Evolutionary conservation across 1,284 basidiomycete species (phyloP), one percentile per base, ranked within the genome.

Genomic region (Puccinia polysora): DNA sequence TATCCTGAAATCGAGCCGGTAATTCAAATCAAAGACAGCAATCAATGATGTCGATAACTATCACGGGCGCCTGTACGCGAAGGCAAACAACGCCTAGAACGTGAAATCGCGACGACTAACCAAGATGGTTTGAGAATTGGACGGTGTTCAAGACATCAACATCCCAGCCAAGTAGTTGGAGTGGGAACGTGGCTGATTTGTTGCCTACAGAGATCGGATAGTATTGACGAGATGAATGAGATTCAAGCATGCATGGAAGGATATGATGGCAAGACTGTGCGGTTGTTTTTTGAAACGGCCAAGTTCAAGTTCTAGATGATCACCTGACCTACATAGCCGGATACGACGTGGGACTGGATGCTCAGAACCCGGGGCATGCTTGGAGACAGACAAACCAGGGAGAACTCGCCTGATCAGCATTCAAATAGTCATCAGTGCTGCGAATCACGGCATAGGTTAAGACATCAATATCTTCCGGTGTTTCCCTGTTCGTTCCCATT

Each of bases 131-230:
- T 15, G 89, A 90, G 76, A 83, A 84, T 84, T 85, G 85, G 56
- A 97, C 95, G 0, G 94, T 96, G 80, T 97, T 97, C 49, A 97
- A 85, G 28, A 91, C 91, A 82, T 98, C 95, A 49, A 97, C 93
- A 76, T 98, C 93, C 81, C 90, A 97, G 28, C 93, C 95, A 53
- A 97, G 85, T 74, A 91, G 88, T 81, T 97, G 94, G 15, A 97
- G 84, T 0, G 95, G 94, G 78, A 99, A 97, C 0, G 91, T 89
- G 0, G 95, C 95, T 2, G 94, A 91, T 65, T 83, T 80, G 75
- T 85, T 86, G 62, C 84, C 94, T 93, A 75, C 1, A 3, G 50
- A 25, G 32, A 30, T 32, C 72, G 69, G 10, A 45, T 2, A 45
- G 28, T 20, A 52, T 63, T 8, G 49, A 50, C 25, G 23, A 65